Evolutionary conservation across 257 asterid genomes (phyloP).

Genomic region (Solanum dulcamara): DNA sequence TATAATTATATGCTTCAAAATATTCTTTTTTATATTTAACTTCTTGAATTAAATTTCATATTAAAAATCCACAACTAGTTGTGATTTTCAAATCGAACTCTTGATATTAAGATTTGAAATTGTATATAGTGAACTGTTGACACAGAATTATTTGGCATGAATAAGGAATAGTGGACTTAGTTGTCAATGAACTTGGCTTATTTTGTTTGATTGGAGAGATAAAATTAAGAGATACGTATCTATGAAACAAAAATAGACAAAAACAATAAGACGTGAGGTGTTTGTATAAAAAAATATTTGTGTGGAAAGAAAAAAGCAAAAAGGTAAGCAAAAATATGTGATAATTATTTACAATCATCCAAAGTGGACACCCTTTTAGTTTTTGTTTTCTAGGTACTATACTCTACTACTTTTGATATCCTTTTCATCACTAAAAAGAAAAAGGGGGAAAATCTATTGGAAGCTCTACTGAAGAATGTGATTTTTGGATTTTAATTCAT

Average conservation of each 20-base stretch:
- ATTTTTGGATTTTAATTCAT: neutral
- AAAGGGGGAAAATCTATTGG: neutral
- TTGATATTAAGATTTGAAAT: neutral
- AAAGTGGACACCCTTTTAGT: neutral
- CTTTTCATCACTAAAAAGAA: neutral
- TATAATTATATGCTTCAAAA: neutral
- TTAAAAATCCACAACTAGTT: neutral
- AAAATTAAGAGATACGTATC: neutral
- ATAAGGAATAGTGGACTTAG: neutral
- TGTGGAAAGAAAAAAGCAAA: neutral
- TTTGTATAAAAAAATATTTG: neutral
- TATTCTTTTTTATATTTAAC: neutral
- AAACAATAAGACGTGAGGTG: neutral
- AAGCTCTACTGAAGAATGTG: neutral
- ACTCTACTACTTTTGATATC: neutral
- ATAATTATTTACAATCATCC: neutral
- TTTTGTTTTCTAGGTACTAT: neutral
- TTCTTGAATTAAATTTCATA: neutral
- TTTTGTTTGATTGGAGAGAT: neutral
- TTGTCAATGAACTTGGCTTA: neutral
- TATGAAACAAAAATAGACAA: neutral
- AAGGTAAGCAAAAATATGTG: neutral
- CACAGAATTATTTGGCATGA: neutral
- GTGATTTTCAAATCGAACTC: neutral
- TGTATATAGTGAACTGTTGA: neutral